phyloP scores from a whole-genome alignment of 805 yeast genomes.

The Hanseniaspora thailandica region DNA sequence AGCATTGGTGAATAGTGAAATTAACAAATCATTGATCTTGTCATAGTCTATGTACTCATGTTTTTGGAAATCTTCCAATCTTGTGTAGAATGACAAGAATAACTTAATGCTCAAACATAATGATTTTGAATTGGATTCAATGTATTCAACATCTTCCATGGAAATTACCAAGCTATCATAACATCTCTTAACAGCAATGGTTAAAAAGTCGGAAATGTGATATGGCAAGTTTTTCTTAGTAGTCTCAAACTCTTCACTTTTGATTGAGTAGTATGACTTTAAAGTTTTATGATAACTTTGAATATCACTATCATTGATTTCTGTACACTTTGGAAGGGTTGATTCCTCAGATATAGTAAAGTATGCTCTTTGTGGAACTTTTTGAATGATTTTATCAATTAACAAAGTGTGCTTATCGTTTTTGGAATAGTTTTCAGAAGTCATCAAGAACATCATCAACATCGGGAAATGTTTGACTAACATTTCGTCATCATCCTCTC shows the following conservation, averaged over 20 bases:
- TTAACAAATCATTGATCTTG: not conserved
- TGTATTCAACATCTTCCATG: not conserved
- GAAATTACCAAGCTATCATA: not conserved
- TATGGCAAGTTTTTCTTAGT: not conserved
- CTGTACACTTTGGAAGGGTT: slow-evolving; percentile 5
- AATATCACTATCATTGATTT: slow-evolving; percentile 14
- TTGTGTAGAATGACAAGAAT: not conserved
- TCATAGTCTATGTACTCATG: not conserved
- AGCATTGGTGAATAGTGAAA: not conserved
- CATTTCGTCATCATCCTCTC: slow-evolving; percentile 71
- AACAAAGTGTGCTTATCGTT: slow-evolving; percentile 29
- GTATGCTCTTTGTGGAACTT: slow-evolving; percentile 55
- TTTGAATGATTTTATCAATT: slow-evolving; percentile 34
- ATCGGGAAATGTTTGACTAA: slow-evolving; percentile 63
- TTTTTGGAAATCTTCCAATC: not conserved
- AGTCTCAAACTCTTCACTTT: not conserved
- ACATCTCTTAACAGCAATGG: not conserved
- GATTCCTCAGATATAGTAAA: slow-evolving; percentile 40
- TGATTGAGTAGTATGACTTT: not conserved
- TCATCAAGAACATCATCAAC: slow-evolving; percentile 41
- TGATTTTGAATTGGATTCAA: not conserved
- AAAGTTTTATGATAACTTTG: not conserved
- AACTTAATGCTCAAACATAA: not conserved
- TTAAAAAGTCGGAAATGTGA: slow-evolving; percentile 2
- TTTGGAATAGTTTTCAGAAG: slow-evolving; percentile 6